Evolutionary conservation across 2,329 filamentous ascomycete species (phyloP).

Genomic region (Clonostachys byssicola): DNA sequence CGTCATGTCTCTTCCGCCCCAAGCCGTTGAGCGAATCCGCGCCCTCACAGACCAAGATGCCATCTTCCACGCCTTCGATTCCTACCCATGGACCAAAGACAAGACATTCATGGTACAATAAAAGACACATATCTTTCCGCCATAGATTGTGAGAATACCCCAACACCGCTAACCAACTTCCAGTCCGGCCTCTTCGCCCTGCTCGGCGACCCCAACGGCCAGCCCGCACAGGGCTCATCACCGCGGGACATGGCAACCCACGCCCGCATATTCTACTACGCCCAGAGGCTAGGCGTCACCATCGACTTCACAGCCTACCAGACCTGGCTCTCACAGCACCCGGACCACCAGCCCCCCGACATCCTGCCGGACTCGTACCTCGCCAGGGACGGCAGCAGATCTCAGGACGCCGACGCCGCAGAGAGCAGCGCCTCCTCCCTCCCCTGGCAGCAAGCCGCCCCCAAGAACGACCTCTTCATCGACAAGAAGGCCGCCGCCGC

Average conservation of each 20-base stretch:
- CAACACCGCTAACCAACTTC: neutral
- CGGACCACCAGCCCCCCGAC: constrained; percentile 24
- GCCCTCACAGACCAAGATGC: constrained; percentile 30
- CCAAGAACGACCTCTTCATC: constrained; percentile 39
- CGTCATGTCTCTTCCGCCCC: too few relatives aligned
- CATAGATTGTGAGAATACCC: neutral
- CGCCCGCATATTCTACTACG: constrained; percentile 66
- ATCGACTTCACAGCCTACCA: constrained; percentile 68
- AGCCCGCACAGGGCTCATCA: constrained; percentile 35
- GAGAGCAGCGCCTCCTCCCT: neutral
- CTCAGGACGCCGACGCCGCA: neutral
- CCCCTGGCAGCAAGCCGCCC: constrained; percentile 44
- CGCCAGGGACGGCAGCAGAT: neutral
- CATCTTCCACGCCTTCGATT: constrained; percentile 58
- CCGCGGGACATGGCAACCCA: constrained; percentile 57
- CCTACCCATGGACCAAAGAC: constrained; percentile 65
- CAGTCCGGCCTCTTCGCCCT: constrained; percentile 61
- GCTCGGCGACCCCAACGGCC: constrained; percentile 45
- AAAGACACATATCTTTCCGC: neutral
- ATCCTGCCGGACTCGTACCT: constrained; percentile 27
- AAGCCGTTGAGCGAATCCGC: constrained; percentile 26
- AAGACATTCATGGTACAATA: constrained; percentile 57
- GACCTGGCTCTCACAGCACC: constrained; percentile 46
- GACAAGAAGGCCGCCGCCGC: constrained; percentile 24
- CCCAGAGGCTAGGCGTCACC: constrained; percentile 38